Conservation (phyloP, 257 asterid species). For the Solanum ossicruentum region DNA sequence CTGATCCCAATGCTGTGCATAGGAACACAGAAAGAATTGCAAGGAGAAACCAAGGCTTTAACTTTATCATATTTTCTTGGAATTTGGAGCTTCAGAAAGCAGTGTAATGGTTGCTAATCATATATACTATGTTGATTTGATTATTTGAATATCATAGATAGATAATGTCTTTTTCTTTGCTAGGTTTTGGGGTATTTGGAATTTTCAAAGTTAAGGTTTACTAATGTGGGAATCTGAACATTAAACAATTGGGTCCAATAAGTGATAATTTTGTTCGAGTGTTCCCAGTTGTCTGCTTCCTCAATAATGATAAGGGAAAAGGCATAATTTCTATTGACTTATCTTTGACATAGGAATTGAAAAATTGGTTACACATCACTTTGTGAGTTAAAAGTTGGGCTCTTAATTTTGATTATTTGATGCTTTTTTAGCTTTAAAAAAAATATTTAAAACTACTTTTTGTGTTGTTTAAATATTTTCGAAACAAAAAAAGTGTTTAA, state of each 20-base stretch:
- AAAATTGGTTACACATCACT: not conserved
- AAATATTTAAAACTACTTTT: no score
- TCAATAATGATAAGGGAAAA: not conserved
- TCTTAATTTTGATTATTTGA: no score
- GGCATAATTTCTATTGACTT: not conserved
- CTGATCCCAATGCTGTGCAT: slow-evolving; percentile 22
- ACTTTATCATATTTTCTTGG: slow-evolving; percentile 9
- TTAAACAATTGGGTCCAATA: not conserved
- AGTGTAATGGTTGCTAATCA: not conserved
- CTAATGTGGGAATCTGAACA: not conserved
- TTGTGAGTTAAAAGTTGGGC: no score
- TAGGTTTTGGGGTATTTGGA: not conserved
- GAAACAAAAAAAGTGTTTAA: no score
- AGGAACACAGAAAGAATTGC: slow-evolving; percentile 8
- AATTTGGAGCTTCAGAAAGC: not conserved
- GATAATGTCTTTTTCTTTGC: not conserved
- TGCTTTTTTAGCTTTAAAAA: no score
- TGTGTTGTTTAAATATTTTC: no score
- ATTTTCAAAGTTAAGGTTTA: not conserved
- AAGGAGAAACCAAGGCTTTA: slow-evolving; percentile 6
- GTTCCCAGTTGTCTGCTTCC: not conserved
- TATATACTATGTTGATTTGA: not conserved
- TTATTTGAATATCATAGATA: not conserved
- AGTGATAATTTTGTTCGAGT: not conserved
- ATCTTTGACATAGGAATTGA: not conserved